Evolutionary conservation across 2,329 filamentous ascomycete genomes (phyloP), one percentile per base, ranked within the genome.

Genomic region (Bipolaris oryzae): DNA sequence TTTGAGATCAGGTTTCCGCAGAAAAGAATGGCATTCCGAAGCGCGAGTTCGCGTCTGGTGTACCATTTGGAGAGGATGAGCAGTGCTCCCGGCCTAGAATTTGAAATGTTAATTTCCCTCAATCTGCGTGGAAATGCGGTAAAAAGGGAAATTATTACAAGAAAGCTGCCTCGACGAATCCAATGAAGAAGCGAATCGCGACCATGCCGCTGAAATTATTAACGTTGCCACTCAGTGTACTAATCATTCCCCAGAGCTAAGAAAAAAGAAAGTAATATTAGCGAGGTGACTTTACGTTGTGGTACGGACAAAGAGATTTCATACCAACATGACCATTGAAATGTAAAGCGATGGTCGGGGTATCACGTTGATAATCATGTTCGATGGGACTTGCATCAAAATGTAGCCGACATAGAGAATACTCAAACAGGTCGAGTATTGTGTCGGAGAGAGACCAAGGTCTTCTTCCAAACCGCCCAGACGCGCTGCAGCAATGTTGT

Each of bases 21-120:
- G 68, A 79, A 76, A 16, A 80, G 66, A 43, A 77, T 71, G 7
- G 77, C 73, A 47, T 76, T 76, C 9, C 76, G 71, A 1, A 72
- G 69, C 6, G 75, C 75, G 35, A 78, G 66, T 54, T 79, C 76
- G 47, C 82, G 81, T 45, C 85, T 80, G 1, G 86, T 89, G 72
- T 89, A 89, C 82, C 86, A 89, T 63, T 87, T 86, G 0, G 84
- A 86, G 18, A 89, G 78, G 43, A 88, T 84, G 41, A 88, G 79
- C 10, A 89, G 78, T 0, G 84, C 84, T 39, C 87, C 87, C 0
- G 87, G 87, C 23, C 37, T 16, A 10, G 3, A 11, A 25, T 33
- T 15, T 11, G 20, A 2, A 4, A 28, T 18, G 45, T 48, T 28
- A 48, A n/a, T 23, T 7, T 37, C n/a, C 11, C n/a, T 11, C 20